Conservation (phyloP, 345 rosid genomes). For the Eucalyptus guilfoylei region DNA sequence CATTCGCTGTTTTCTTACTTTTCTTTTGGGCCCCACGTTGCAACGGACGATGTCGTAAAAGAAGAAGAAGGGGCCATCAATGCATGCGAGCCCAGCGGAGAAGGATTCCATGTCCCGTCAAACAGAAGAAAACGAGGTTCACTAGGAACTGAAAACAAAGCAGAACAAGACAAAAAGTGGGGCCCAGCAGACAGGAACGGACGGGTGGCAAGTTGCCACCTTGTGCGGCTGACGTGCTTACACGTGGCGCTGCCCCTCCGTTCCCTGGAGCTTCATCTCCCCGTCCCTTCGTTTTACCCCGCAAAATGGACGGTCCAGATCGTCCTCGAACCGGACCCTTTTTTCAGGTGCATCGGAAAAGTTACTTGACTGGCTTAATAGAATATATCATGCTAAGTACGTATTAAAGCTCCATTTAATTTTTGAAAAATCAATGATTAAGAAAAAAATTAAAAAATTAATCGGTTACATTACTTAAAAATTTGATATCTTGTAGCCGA, state of each 20-base stretch:
- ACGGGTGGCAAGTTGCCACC: not conserved
- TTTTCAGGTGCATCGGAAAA: not conserved
- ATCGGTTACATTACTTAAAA: no score
- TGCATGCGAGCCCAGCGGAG: not conserved
- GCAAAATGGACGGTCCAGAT: not conserved
- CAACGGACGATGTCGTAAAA: not conserved
- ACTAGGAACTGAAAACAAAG: not conserved
- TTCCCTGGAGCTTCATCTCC: not conserved
- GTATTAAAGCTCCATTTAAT: not conserved
- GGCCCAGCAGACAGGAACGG: not conserved
- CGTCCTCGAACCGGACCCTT: not conserved
- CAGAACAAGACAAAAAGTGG: not conserved
- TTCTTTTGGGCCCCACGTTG: not conserved
- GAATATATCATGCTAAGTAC: no score
- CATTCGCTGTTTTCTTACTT: not conserved
- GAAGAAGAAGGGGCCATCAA: not conserved
- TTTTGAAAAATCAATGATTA: fast-evolving
- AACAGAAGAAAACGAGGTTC: not conserved
- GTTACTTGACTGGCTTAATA: not conserved
- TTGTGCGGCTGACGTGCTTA: not conserved
- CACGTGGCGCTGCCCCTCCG: not conserved
- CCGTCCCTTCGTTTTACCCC: not conserved
- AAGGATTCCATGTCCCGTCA: not conserved
- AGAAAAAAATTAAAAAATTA: no score
- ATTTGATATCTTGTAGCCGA: no score